Base-by-base conservation (phyloP, 805 yeast species). In the Ogataea pini region DNA sequence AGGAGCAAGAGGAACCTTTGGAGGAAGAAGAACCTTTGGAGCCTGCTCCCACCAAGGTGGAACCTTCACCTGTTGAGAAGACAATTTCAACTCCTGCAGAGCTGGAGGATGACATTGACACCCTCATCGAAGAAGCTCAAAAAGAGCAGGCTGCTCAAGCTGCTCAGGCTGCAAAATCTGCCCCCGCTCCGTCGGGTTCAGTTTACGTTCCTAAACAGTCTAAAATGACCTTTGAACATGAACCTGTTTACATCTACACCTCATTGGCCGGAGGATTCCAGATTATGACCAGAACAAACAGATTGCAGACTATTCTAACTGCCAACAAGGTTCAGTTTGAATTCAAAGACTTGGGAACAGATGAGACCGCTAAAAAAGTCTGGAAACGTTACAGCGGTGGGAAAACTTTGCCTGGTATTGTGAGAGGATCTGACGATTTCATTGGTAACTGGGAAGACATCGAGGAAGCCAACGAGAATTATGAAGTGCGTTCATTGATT, bases 261-360 rank as follows among this genome's bases (percentile, higher is more conserved):
- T 91, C 97, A 0, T 72, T 89, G 37, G 92, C 96, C 0, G 95
- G 96, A 22, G 95, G 94, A 1, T 83, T 82, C 77, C 86, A 85
- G 63, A 80, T 91, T 65, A 79, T 83, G 54, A 78, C 85, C 13
- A 74, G 91, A 57, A 89, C 96, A 13, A 87, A 86, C 60, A 72
- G 95, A 47, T 68, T 91, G 48, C 78, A 78, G 10, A 85, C 89
- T 0, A 87, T 90, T 46, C 73, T 90, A 44, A 77, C 80, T 33
- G 96, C 91, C 3, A 86, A 89, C 64, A 77, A 81, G 41, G 71
- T 90, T 44, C 73, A 79, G 49, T 87, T 81, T 63, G 77, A 79
- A 25, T 77, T 80, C 62, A 80, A 86, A 49, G 97, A 90, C 63
- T 69, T 89, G 44, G 96, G 96, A 5, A 89, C 96, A 0, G 95